Conservation (phyloP, 2,329 filamentous ascomycete genomes). For the Paraphoma chrysanthemicola region DNA sequence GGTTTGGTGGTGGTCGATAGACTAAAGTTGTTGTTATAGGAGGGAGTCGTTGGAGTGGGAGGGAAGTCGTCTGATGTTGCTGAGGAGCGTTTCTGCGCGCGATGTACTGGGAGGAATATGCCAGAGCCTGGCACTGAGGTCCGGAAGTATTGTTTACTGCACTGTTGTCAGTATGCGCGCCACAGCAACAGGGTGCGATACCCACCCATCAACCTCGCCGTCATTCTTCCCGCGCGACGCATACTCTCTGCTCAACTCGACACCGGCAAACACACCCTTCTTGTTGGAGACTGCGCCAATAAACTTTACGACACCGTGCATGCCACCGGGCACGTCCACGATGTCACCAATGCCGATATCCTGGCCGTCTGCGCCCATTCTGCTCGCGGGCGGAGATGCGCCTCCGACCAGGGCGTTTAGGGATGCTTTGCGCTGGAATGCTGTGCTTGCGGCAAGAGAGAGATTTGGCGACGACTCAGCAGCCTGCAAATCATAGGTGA, state of each 20-base stretch:
- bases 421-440: conserved; percentile 73
- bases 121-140: conserved; percentile 81
- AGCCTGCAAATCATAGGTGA: not conserved
- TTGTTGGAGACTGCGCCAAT: conserved; percentile 87
- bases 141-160: conserved; percentile 74
- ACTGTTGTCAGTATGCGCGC: conserved; percentile 10
- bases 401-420: conserved; percentile 70
- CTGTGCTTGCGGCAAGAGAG: conserved; percentile 48
- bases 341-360: conserved; percentile 78
- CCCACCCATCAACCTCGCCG: conserved; percentile 93
- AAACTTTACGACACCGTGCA: conserved; percentile 90
- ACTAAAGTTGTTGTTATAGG: conserved; percentile 58
- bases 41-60: conserved; percentile 73
- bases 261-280: conserved; percentile 88
- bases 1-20: conserved; percentile 61
- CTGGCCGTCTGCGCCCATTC: conserved; percentile 54
- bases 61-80: conserved; percentile 64
- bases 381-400: conserved; percentile 50
- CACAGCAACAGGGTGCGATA: not conserved
- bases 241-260: conserved; percentile 84
- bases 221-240: conserved; percentile 89
- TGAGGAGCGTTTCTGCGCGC: conserved; percentile 73
- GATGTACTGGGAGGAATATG: conserved; percentile 89
- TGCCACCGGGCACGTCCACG: conserved; percentile 91
- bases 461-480: conserved; percentile 54